A percentile compares a stretch with the other conserved stretches of the same genome.
Conservation (phyloP, 2,329 filamentous ascomycete genomes). For the Aspergillus uvarum region DNA sequence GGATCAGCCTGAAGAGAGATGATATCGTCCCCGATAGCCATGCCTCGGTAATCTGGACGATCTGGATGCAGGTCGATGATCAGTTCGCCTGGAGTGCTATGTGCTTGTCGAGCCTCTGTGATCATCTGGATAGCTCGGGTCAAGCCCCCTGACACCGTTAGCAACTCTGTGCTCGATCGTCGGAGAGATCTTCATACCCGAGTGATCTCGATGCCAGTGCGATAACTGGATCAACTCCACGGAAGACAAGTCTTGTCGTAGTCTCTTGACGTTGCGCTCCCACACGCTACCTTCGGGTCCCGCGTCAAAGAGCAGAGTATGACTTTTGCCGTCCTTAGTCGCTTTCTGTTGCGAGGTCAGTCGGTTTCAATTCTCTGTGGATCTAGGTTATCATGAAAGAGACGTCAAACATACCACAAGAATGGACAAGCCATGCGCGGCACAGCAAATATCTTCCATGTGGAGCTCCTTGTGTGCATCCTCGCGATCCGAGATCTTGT, state of each 20-base stretch:
- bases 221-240: constrained; percentile 53
- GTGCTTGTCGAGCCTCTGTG: constrained; percentile 39
- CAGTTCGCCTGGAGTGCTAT: constrained; percentile 28
- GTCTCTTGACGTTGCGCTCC: constrained; percentile 50
- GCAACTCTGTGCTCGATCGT: not conserved
- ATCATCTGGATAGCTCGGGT: constrained; percentile 51
- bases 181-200: constrained; percentile 36
- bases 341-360: constrained; percentile 42
- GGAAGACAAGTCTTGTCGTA: constrained; percentile 43
- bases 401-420: constrained; percentile 45
- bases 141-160: constrained; percentile 45
- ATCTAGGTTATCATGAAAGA: not conserved
- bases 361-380: not conserved
- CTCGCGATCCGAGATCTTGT: constrained; percentile 39
- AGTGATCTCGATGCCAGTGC: constrained; percentile 59
- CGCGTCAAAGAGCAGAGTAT: constrained; percentile 54
- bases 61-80: constrained; percentile 54
- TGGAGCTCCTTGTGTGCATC: constrained; percentile 47
- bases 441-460: constrained; percentile 54
- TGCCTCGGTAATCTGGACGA: constrained; percentile 53
- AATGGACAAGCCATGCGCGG: constrained; percentile 55
- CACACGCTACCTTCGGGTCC: constrained; percentile 55
- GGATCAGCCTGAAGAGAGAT: constrained; percentile 56
- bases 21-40: constrained; percentile 42
- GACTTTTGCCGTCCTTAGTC: constrained; percentile 45